Conservation (phyloP, 2,329 filamentous ascomycete genomes). For the Fusarium sp. region DNA sequence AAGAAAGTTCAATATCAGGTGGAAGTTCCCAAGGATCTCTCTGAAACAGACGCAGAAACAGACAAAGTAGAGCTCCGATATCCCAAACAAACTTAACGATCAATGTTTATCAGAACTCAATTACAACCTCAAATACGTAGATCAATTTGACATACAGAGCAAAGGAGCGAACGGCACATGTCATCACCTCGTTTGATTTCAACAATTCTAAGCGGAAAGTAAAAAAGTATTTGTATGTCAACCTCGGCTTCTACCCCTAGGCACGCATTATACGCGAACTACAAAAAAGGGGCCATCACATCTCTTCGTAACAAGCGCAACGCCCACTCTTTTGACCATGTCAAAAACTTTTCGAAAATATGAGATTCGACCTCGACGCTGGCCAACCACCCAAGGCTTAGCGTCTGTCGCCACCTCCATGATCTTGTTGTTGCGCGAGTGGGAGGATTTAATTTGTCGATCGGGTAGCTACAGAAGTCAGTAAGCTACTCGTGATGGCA, state of each 20-base stretch:
- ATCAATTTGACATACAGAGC: not conserved
- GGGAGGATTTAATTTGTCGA: slow-evolving; percentile 51
- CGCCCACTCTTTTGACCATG: slow-evolving; percentile 65
- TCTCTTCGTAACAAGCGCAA: slow-evolving; percentile 61
- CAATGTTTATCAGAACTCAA: not conserved
- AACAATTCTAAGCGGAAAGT: slow-evolving; percentile 54
- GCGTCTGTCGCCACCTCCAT: slow-evolving; percentile 59
- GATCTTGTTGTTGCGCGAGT: slow-evolving; percentile 55
- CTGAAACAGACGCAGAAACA: not conserved
- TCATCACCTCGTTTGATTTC: slow-evolving; percentile 48
- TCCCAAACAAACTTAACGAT: slow-evolving; percentile 7
- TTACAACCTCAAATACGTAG: not conserved
- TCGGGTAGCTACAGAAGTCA: slow-evolving; percentile 49
- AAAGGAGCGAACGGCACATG: slow-evolving; percentile 9
- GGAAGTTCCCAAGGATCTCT: not conserved
- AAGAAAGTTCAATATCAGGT: not conserved
- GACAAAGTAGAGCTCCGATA: not conserved
- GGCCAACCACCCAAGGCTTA: slow-evolving; percentile 59
- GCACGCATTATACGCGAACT: slow-evolving; percentile 62
- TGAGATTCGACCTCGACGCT: slow-evolving; percentile 64
- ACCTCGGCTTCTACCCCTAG: slow-evolving; percentile 66
- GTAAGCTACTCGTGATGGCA: not conserved
- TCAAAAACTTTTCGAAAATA: slow-evolving; percentile 70
- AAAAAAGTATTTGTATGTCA: slow-evolving; percentile 67
- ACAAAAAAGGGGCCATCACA: slow-evolving; percentile 63